Evolutionary conservation across 768 basidiomycete genomes (phyloP).

Genomic region (Suillus decipiens): DNA sequence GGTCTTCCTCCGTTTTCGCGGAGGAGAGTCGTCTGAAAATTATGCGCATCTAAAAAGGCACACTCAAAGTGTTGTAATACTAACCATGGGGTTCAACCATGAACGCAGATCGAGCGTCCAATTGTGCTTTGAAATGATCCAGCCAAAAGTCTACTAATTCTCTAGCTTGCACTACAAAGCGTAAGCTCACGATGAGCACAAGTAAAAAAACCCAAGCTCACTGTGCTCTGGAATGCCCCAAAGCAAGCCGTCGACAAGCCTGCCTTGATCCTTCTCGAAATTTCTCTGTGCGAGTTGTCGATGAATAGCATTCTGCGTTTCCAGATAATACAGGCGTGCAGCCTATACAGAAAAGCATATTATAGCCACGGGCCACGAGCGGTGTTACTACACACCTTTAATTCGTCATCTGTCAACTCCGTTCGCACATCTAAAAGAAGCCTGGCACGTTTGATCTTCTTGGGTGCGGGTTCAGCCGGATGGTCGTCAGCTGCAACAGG

Average conservation of each 20-base stretch:
- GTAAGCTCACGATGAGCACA: constrained; percentile 11
- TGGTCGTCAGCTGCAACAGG: background rate
- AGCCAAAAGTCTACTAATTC: constrained; percentile 76
- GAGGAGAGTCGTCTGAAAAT: constrained; percentile 39
- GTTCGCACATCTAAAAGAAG: constrained; percentile 70
- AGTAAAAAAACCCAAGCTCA: constrained; percentile 36
- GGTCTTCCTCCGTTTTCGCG: constrained; percentile 51
- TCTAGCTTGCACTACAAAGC: constrained; percentile 57
- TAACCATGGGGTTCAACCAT: constrained; percentile 11
- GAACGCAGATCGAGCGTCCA: constrained; percentile 55
- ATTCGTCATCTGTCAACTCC: constrained; percentile 80
- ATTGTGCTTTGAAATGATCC: constrained; percentile 67
- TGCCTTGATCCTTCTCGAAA: constrained; percentile 54
- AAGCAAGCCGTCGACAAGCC: constrained; percentile 60
- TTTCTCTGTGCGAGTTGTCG: constrained; percentile 53
- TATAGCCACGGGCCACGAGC: constrained; percentile 7
- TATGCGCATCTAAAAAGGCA: background rate
- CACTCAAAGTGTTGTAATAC: background rate
- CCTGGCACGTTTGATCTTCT: constrained; percentile 53
- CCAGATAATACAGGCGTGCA: constrained; percentile 66
- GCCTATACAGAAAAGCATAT: constrained; percentile 36
- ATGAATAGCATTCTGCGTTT: constrained; percentile 57
- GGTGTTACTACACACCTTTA: constrained; percentile 50
- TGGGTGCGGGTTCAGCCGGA: constrained; percentile 6
- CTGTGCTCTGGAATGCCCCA: constrained; percentile 67